These are phyloP conservation scores for Pelargonium nanum DNA, from an alignment of 345 rosid genomes.

Conservation along the genomic window DNA sequence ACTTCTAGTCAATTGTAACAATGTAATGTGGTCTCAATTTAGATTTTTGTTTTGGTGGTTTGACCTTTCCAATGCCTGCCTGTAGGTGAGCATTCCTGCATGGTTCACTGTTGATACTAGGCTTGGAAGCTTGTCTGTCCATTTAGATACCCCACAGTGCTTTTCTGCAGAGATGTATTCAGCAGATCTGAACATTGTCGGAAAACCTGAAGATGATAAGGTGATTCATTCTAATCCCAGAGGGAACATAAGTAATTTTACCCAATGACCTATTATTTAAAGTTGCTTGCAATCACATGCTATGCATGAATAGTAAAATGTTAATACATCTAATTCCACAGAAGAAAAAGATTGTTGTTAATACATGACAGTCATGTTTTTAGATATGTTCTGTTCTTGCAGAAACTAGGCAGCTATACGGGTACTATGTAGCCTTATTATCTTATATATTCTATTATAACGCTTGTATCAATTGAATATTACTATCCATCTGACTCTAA, in stretches of 20 bases:
- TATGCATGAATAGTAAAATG: too few relatives aligned
- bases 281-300: not conserved
- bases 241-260: not conserved
- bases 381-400: not conserved
- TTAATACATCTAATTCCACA: too few relatives aligned
- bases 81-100: slow-evolving; percentile 93
- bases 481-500: too few relatives aligned
- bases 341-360: too few relatives aligned
- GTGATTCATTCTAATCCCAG: slow-evolving; percentile 20
- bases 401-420: not conserved
- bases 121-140: slow-evolving; percentile 90
- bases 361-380: too few relatives aligned
- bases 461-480: too few relatives aligned
- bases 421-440: not conserved
- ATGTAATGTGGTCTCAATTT: not conserved
- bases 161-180: slow-evolving; percentile 99
- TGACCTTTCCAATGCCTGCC: slow-evolving; percentile 12
- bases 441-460: too few relatives aligned
- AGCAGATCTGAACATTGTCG: slow-evolving; percentile 78
- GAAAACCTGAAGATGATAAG: slow-evolving; percentile 98
- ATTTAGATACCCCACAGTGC: slow-evolving; percentile 98
- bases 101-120: slow-evolving; percentile 94
- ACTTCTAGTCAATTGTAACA: not conserved
- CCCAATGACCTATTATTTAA: not conserved
- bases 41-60: slow-evolving; percentile 9